These are phyloP conservation scores for Naganishia sp. DNA, from an alignment of 1,284 basidiomycete species.

Conservation along the genomic window DNA sequence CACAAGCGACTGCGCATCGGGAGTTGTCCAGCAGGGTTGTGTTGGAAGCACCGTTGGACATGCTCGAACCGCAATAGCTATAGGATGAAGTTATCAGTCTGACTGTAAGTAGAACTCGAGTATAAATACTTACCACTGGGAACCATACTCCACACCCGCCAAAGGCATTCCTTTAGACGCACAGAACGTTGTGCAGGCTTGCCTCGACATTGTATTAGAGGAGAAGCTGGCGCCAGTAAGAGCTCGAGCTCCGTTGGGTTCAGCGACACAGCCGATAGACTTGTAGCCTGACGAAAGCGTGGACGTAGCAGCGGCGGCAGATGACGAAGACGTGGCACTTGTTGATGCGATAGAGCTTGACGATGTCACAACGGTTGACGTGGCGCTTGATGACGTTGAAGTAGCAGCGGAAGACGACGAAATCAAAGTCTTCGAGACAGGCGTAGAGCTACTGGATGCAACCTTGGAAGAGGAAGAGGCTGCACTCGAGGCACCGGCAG, in stretches of 20 bases:
- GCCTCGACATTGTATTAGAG: conserved; percentile 24
- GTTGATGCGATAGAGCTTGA: conserved; percentile 1
- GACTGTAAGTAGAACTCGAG: neutral
- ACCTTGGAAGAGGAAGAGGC: conserved; percentile 29
- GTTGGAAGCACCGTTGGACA: conserved; percentile 43
- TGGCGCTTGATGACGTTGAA: conserved; percentile 14
- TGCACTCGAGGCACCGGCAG: conserved; percentile 38
- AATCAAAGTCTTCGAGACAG: conserved; percentile 6
- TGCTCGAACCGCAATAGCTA: conserved; percentile 37
- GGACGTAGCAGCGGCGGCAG: conserved; percentile 26
- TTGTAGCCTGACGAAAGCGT: conserved; percentile 37
- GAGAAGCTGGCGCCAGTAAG: conserved; percentile 27
- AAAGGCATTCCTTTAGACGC: conserved; percentile 38
- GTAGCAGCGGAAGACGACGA: conserved; percentile 29
- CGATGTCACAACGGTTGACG: conserved; percentile 24
- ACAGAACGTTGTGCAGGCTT: conserved; percentile 36
- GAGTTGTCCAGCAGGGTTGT: conserved; percentile 36
- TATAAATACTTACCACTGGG: conserved; percentile 38
- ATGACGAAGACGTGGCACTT: conserved; percentile 21
- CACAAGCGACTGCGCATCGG: conserved; percentile 43
- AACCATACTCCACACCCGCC: conserved; percentile 44
- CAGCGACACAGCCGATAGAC: conserved; percentile 26
- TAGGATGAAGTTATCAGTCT: conserved; percentile 1
- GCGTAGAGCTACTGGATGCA: conserved; percentile 10
- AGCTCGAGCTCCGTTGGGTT: conserved; percentile 17